Percentiles rank a stretch among this genome's conserved stretches.
These are phyloP conservation scores for Serpula lacrymans DNA, from an alignment of 768 basidiomycete genomes.

Conservation along the genomic window DNA sequence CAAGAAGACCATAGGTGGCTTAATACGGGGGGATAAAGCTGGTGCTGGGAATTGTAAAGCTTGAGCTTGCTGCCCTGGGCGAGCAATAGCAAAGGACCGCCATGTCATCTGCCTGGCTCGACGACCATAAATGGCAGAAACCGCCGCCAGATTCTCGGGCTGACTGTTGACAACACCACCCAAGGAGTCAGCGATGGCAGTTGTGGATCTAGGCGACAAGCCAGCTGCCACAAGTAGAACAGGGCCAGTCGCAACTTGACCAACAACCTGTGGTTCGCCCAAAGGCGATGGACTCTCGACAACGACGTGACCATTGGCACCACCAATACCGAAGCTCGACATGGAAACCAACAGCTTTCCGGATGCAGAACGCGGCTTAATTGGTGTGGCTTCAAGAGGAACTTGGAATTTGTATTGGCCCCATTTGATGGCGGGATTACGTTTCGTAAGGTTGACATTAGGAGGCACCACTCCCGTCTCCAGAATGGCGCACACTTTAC, in stretches of 20 bases:
- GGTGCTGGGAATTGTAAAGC: conserved; percentile 24
- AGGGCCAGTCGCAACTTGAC: background rate
- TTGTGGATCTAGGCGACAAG: conserved; percentile 32
- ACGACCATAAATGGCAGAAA: conserved; percentile 15
- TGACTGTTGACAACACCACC: background rate
- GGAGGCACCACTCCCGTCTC: conserved; percentile 35
- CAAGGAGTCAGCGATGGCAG: conserved; percentile 5
- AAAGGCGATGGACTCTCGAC: conserved; percentile 32
- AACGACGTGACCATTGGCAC: conserved; percentile 40
- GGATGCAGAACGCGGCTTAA: conserved; percentile 6
- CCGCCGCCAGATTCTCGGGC: background rate
- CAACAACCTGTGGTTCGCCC: background rate
- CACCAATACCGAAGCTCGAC: conserved; percentile 43
- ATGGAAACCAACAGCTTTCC: conserved; percentile 36
- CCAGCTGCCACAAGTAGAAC: conserved; percentile 24
- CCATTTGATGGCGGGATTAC: conserved; percentile 40
- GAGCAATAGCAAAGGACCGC: conserved; percentile 24
- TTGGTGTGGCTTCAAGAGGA: conserved; percentile 20
- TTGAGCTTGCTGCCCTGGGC: conserved; percentile 1
- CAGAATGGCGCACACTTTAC: conserved; percentile 41
- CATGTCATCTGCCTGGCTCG: conserved; percentile 32
- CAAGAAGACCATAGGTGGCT: conserved; percentile 33
- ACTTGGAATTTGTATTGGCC: conserved; percentile 33
- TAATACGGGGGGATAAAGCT: conserved; percentile 18
- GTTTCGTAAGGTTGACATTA: conserved; percentile 31